These are phyloP conservation scores for Rutstroemia sydowiana DNA, from an alignment of 2,329 filamentous ascomycete genomes.

Conservation along the genomic window DNA sequence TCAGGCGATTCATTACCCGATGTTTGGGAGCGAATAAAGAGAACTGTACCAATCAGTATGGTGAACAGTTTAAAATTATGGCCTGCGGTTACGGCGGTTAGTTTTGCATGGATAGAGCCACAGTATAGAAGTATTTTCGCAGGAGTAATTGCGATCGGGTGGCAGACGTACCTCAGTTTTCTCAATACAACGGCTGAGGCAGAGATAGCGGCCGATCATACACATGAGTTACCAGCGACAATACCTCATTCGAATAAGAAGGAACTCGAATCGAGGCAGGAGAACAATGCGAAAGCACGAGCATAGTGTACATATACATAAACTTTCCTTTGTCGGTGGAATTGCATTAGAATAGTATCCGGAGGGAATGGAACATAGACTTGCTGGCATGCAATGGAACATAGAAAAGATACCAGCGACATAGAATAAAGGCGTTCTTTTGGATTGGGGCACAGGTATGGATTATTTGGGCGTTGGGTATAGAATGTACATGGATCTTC, in stretches of 20 bases:
- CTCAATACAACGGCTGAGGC: slow-evolving; percentile 68
- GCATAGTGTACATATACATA: neutral
- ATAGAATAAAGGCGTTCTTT: too few relatives aligned
- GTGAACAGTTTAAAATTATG: slow-evolving; percentile 79
- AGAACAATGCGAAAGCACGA: neutral
- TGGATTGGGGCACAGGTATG: too few relatives aligned
- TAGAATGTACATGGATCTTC: too few relatives aligned
- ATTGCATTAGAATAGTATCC: neutral
- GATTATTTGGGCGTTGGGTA: too few relatives aligned
- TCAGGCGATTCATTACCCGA: slow-evolving; percentile 58
- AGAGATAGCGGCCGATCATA: slow-evolving; percentile 27
- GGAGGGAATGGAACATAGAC: neutral
- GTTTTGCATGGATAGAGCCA: slow-evolving; percentile 73
- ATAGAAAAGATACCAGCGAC: too few relatives aligned
- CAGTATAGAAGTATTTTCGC: slow-evolving; percentile 77
- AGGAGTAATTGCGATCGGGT: slow-evolving; percentile 72
- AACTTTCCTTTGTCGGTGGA: neutral
- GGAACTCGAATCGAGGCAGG: neutral
- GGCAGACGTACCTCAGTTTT: slow-evolving; percentile 86
- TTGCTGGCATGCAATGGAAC: neutral
- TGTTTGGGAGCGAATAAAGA: slow-evolving; percentile 61
- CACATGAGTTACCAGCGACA: neutral
- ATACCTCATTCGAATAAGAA: neutral
- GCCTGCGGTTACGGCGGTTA: slow-evolving; percentile 81
- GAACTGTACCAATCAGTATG: slow-evolving; percentile 70